phyloP scores from a whole-genome alignment of 352 stramenopile species.

The Phytophthora chlamydospora region DNA sequence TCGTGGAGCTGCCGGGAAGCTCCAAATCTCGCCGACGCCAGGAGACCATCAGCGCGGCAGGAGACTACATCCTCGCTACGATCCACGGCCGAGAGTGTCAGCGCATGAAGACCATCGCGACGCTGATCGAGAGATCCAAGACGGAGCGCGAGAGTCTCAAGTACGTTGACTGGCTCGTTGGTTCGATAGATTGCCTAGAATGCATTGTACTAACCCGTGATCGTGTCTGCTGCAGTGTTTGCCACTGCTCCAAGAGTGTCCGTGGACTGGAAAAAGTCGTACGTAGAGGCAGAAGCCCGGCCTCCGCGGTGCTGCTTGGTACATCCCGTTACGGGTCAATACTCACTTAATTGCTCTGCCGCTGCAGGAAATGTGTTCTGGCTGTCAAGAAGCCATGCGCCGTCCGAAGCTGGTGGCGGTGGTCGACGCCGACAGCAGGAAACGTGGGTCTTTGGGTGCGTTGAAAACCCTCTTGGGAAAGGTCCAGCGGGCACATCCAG shows the following conservation, averaged over 20 bases:
- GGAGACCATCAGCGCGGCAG: slow-evolving; percentile 34
- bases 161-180: slow-evolving; percentile 34
- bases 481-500: not conserved
- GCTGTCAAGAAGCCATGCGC: slow-evolving; percentile 57
- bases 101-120: slow-evolving; percentile 57
- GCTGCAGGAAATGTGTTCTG: slow-evolving; percentile 61
- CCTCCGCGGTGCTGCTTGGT: not conserved
- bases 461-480: not conserved
- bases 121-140: slow-evolving; percentile 67
- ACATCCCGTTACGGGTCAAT: slow-evolving; percentile 3
- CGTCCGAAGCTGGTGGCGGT: slow-evolving; percentile 55
- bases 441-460: slow-evolving; percentile 27
- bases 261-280: slow-evolving; percentile 56
- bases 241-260: slow-evolving; percentile 62
- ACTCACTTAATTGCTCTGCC: slow-evolving; percentile 3
- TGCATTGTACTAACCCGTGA: not conserved
- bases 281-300: slow-evolving; percentile 1
- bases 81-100: slow-evolving; percentile 50
- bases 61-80: slow-evolving; percentile 49
- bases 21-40: slow-evolving; percentile 14
- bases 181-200: not conserved
- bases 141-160: slow-evolving; percentile 48
- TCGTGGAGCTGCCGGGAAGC: slow-evolving; percentile 49
- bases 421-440: slow-evolving; percentile 28
- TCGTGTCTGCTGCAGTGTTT: slow-evolving; percentile 36